Conservation (phyloP, 805 yeast genomes). For the Wickerhamiella dianesei region DNA sequence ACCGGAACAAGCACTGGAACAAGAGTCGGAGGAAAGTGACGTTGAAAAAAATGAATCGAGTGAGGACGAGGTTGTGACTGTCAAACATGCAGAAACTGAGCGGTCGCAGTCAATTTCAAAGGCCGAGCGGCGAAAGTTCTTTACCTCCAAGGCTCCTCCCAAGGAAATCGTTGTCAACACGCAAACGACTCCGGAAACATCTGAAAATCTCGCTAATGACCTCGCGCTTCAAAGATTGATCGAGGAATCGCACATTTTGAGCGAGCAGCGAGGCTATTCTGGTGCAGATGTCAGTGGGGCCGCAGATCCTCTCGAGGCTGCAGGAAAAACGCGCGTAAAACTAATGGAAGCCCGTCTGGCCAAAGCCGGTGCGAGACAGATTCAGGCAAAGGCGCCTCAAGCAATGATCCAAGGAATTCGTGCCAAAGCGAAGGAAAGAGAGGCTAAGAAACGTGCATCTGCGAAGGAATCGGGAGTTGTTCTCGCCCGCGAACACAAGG, state of each 20-base stretch:
- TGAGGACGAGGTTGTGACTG: conserved; percentile 22
- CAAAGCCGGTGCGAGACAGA: conserved; percentile 25
- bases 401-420: conserved; percentile 74
- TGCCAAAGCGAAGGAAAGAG: conserved; percentile 37
- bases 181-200: conserved; percentile 24
- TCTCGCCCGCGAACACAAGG: conserved; percentile 45
- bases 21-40: conserved; percentile 7
- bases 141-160: conserved; percentile 23
- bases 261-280: conserved; percentile 19
- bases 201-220: conserved; percentile 48
- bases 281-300: conserved; percentile 26
- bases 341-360: conserved; percentile 26
- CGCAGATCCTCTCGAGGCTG: conserved; percentile 24
- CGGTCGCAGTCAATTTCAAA: conserved; percentile 10
- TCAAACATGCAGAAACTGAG: conserved; percentile 25
- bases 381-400: conserved; percentile 78
- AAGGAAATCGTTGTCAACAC: conserved; percentile 3
- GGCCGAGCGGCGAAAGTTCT: conserved; percentile 17
- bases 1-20: background rate
- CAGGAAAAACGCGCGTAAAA: conserved; percentile 28
- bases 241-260: conserved; percentile 51
- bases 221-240: conserved; percentile 52
- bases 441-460: conserved; percentile 45
- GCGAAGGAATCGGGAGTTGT: conserved; percentile 87
- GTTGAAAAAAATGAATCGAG: conserved; percentile 5